Evolutionary conservation across 148 eudicot genomes (phyloP).

Genomic region (Chenopodium formosanum): DNA sequence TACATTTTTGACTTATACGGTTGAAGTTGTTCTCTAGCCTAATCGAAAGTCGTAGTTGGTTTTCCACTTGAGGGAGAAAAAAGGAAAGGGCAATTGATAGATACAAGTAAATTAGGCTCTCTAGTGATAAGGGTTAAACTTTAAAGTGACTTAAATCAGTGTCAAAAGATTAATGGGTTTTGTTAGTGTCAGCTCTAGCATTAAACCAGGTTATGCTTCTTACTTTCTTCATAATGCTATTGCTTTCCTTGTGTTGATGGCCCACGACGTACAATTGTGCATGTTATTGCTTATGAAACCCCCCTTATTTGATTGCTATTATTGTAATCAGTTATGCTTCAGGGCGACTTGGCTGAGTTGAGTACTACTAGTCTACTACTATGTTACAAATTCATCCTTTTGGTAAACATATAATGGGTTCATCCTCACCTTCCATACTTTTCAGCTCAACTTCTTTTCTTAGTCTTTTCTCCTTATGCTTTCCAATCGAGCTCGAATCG

Average conservation of each 20-base stretch:
- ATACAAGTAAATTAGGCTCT: neutral
- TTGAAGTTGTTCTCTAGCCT: neutral
- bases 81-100: neutral
- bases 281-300: neutral
- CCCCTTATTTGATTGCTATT: slow-evolving; percentile 4
- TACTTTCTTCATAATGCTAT: slow-evolving; percentile 8
- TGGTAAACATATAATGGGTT: slow-evolving; percentile 31
- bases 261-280: slow-evolving; percentile 18
- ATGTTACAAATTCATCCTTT: slow-evolving; percentile 24
- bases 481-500: neutral
- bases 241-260: slow-evolving; percentile 24
- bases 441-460: slow-evolving; percentile 22
- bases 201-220: slow-evolving; percentile 7
- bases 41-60: neutral
- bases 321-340: slow-evolving; percentile 5
- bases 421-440: slow-evolving; percentile 37
- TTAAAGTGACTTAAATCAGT: slow-evolving; percentile 3
- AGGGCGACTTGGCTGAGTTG: slow-evolving; percentile 15
- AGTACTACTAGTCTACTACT: slow-evolving; percentile 11
- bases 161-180: slow-evolving; percentile 12
- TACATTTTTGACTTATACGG: neutral
- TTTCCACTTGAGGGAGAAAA: neutral
- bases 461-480: slow-evolving; percentile 14
- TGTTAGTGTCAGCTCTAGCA: slow-evolving; percentile 12
- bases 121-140: neutral